A percentile compares a stretch with the other conserved stretches of the same genome.
Evolutionary conservation across 2,329 filamentous ascomycete species (phyloP).

Genomic region (Zymoseptoria crescenta): DNA sequence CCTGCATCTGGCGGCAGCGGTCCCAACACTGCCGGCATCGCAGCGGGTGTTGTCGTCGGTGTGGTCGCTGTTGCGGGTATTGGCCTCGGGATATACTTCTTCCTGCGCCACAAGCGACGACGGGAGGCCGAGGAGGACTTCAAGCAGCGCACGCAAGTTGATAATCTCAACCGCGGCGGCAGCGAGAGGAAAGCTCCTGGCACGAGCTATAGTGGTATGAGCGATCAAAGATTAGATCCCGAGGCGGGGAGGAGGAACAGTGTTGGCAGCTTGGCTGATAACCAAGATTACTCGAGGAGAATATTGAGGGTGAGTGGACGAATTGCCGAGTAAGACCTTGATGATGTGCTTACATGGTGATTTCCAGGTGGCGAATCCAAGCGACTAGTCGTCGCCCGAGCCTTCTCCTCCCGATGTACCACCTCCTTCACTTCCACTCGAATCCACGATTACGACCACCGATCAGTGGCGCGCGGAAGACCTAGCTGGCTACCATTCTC

Average conservation of each 20-base stretch:
- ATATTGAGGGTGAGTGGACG: conserved; percentile 71
- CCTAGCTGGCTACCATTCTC: not conserved
- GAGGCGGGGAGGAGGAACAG: conserved; percentile 52
- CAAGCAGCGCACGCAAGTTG: conserved; percentile 70
- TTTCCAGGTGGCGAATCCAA: not conserved
- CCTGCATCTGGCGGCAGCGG: conserved; percentile 25
- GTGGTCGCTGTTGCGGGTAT: conserved; percentile 62
- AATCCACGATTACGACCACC: not conserved
- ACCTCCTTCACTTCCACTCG: not conserved
- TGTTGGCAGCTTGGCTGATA: conserved; percentile 83
- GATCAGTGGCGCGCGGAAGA: not conserved
- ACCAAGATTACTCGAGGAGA: conserved; percentile 92
- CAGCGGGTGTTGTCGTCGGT: conserved; percentile 79
- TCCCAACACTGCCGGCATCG: conserved; percentile 73
- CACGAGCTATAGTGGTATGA: conserved; percentile 61
- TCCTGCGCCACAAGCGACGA: conserved; percentile 67
- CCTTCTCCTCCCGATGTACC: not conserved
- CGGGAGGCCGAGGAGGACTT: conserved; percentile 77
- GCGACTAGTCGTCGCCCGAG: not conserved
- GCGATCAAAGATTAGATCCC: conserved; percentile 82
- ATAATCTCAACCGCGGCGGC: conserved; percentile 57
- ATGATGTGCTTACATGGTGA: not conserved
- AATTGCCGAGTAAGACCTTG: not conserved
- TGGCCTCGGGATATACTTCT: conserved; percentile 63
- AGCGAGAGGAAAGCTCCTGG: conserved; percentile 46